Evolutionary conservation across 768 basidiomycete species (phyloP), one percentile per base, ranked within the genome.

Genomic region (Amanita brunnescens): DNA sequence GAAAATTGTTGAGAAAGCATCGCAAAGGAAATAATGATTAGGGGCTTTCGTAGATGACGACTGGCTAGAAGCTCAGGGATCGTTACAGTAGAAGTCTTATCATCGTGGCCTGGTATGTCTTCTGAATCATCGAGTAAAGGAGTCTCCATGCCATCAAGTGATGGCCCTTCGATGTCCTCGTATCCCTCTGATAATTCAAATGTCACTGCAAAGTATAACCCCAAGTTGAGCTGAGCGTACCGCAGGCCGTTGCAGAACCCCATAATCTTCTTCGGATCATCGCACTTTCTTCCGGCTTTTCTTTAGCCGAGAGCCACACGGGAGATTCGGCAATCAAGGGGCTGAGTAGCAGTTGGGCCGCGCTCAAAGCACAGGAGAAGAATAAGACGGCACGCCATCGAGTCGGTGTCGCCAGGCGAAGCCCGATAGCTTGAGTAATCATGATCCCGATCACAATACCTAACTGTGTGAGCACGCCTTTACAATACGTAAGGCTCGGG

Each of bases 401-500:
- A 47, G 70, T 72, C 1, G 85, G 85, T 8, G 81, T 81, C 13
- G 90, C 84, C 43, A 88, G 72, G 47, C 69, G 64, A 33, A 92
- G 71, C 2, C 91, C 91, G 54, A 90, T 70, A 4, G 74, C 66
- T 61, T 98, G 94, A 0, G 92, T 87, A n/a, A 81, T 63, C 75
- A 95, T 83, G 56, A 96, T 86, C 24, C 90, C 90, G 48, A 90
- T 66, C 30, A 95, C 90, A 59, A 95, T 86, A 34, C 78, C 81
- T 23, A 93, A 68, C 58, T 92, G 91, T 0, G 85, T 89, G 24
- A 92, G 71, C 23, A 91, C 85, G 18, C 87, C 87, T 88, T 53
- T 16, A 45, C 18, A 9, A 23, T 12, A 13, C 14, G 20, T 44
- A 6, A 38, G 12, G 29, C 32, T 14, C 6, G 8, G 33, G 16